These are phyloP conservation scores for Chloris gayana DNA, from an alignment of 176 grass and related monocot genomes.

Conservation along the genomic window DNA sequence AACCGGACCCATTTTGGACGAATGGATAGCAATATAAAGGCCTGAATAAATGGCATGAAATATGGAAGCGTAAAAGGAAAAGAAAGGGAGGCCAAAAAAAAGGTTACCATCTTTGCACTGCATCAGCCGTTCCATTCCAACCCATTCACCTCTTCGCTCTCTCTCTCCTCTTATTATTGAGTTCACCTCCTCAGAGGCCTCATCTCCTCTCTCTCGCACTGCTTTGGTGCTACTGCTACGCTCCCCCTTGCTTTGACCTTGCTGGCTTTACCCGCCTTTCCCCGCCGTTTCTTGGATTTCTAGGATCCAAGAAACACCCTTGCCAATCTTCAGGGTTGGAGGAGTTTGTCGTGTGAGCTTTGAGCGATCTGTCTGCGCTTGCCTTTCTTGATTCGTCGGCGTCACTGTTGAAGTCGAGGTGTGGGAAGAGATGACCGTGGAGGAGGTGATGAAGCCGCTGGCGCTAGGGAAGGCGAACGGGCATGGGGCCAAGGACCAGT, in stretches of 20 bases:
- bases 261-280: conserved; percentile 43
- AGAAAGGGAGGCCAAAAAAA: conserved; percentile 4
- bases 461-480: conserved; percentile 9
- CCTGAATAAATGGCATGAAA: conserved; percentile 47
- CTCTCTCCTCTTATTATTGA: neutral
- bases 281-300: conserved; percentile 47
- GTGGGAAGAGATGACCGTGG: conserved; percentile 50
- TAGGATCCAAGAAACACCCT: conserved; percentile 39
- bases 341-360: neutral
- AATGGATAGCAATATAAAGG: neutral
- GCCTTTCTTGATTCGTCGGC: conserved; percentile 11
- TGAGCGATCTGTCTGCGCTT: neutral
- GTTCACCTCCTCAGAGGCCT: neutral
- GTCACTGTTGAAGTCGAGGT: conserved; percentile 8
- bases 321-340: neutral
- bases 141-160: neutral
- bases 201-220: neutral
- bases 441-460: conserved; percentile 33
- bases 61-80: conserved; percentile 38
- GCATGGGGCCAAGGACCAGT: conserved; percentile 46
- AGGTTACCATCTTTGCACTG: conserved; percentile 56
- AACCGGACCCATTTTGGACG: neutral
- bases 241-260: conserved; percentile 53
- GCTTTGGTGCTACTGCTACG: conserved; percentile 14
- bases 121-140: conserved; percentile 10